These are phyloP conservation scores for Trichoderma atrobrunneum DNA, from an alignment of 2,329 filamentous ascomycete species.

Conservation along the genomic window DNA sequence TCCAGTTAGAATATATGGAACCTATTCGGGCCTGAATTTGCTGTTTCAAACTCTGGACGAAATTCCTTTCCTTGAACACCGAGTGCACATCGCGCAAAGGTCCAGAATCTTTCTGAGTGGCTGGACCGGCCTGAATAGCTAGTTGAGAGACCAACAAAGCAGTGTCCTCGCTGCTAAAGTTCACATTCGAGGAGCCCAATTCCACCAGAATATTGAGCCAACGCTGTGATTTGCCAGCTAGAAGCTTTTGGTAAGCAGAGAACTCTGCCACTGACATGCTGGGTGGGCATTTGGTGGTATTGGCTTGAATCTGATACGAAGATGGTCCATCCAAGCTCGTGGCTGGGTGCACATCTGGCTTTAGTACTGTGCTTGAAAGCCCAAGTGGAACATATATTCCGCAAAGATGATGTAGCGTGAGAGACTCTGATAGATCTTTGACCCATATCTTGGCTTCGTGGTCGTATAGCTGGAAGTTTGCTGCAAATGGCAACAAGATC, in stretches of 20 bases:
- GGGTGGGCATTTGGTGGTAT: conserved; percentile 46
- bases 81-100: conserved; percentile 46
- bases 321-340: neutral
- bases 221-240: conserved; percentile 45
- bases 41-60: conserved; percentile 47
- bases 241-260: conserved; percentile 47
- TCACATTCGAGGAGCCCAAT: conserved; percentile 52
- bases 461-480: conserved; percentile 19
- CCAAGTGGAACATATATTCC: conserved; percentile 19
- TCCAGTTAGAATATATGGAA: conserved; percentile 53
- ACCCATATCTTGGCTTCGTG: neutral
- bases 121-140: conserved; percentile 54
- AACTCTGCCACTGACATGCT: conserved; percentile 51
- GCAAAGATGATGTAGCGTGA: conserved; percentile 46
- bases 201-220: conserved; percentile 52
- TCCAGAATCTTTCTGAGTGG: neutral
- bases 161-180: conserved; percentile 48
- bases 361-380: conserved; percentile 7
- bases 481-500: conserved; percentile 17
- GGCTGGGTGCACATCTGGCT: neutral
- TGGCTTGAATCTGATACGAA: conserved; percentile 55
- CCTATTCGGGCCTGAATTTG: conserved; percentile 45
- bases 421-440: conserved; percentile 30
- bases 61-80: conserved; percentile 47
- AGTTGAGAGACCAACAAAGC: conserved; percentile 51